A percentile compares a stretch with the other conserved stretches of the same genome.
phyloP scores from a whole-genome alignment of 2,329 filamentous ascomycete species.

The Aspergillus luchuensis region DNA sequence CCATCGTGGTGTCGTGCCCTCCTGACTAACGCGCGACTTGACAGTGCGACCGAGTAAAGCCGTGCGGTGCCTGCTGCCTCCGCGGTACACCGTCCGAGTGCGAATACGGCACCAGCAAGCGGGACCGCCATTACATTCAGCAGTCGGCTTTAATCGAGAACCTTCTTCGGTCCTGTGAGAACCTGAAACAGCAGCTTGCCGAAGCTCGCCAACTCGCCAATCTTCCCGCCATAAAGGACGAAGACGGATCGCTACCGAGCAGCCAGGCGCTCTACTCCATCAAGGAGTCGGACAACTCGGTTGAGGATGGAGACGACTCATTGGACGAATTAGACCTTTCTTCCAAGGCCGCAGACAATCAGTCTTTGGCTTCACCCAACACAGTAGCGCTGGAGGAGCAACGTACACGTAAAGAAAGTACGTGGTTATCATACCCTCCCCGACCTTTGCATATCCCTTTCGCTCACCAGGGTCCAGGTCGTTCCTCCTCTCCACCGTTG shows the following conservation, averaged over 20 bases:
- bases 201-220: slow-evolving; percentile 22
- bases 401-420: slow-evolving; percentile 5
- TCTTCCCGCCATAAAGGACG: slow-evolving; percentile 19
- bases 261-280: neutral
- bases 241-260: slow-evolving; percentile 7
- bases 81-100: slow-evolving; percentile 34
- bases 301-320: slow-evolving; percentile 4
- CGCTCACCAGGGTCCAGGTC: slow-evolving; percentile 6
- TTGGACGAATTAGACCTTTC: neutral
- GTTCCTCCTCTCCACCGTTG: slow-evolving; percentile 5
- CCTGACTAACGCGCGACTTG: neutral
- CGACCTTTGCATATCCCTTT: neutral
- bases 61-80: slow-evolving; percentile 34
- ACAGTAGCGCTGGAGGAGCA: neutral
- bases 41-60: slow-evolving; percentile 36
- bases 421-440: neutral
- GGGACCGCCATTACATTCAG: slow-evolving; percentile 33
- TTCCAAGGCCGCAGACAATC: neutral
- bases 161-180: slow-evolving; percentile 25
- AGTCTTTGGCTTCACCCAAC: neutral
- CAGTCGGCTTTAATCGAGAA: slow-evolving; percentile 32
- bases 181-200: slow-evolving; percentile 23
- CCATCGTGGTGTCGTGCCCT: neutral
- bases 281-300: neutral
- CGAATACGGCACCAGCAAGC: slow-evolving; percentile 34